These are phyloP conservation scores for Mortierella sp. DNA, from an alignment of 371 early-diverging fungal genomes.

Conservation along the genomic window DNA sequence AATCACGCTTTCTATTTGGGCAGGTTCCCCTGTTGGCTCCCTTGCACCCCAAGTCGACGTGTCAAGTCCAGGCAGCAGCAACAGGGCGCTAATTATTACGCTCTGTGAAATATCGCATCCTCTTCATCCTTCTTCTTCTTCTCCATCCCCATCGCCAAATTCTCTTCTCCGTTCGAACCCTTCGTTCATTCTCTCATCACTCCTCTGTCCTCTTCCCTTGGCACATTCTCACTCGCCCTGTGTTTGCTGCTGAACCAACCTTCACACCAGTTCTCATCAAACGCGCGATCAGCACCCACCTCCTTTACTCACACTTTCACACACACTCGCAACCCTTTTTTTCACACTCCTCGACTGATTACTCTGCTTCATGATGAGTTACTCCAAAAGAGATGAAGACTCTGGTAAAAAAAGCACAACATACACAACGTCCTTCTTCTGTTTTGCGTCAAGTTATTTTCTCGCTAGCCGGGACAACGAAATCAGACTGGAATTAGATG, in stretches of 20 bases:
- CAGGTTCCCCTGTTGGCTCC: not conserved
- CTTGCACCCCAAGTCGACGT: constrained; percentile 7
- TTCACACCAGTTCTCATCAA: not conserved
- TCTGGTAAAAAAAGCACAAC: constrained; percentile 39
- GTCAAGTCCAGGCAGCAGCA: constrained; percentile 12
- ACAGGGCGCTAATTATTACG: not conserved
- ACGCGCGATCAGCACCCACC: constrained; percentile 4
- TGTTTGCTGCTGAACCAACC: constrained; percentile 2
- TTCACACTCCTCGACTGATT: constrained; percentile 21
- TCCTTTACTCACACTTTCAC: constrained; percentile 1
- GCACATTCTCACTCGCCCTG: not conserved
- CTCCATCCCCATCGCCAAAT: not conserved
- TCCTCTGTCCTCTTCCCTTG: not conserved
- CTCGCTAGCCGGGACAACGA: not conserved
- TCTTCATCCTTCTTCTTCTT: constrained; percentile 6
- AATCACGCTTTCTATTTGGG: too few relatives aligned
- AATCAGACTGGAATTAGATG: not conserved
- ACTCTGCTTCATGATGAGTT: constrained; percentile 66
- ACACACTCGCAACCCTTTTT: not conserved
- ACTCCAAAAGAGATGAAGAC: constrained; percentile 74
- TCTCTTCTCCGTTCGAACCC: not conserved
- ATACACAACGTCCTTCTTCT: not conserved
- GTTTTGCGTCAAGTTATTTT: not conserved
- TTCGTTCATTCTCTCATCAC: not conserved
- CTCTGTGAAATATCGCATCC: not conserved